Base-by-base conservation (phyloP, 768 basidiomycete genomes). In the Naganishia vaughanmartiniae region DNA sequence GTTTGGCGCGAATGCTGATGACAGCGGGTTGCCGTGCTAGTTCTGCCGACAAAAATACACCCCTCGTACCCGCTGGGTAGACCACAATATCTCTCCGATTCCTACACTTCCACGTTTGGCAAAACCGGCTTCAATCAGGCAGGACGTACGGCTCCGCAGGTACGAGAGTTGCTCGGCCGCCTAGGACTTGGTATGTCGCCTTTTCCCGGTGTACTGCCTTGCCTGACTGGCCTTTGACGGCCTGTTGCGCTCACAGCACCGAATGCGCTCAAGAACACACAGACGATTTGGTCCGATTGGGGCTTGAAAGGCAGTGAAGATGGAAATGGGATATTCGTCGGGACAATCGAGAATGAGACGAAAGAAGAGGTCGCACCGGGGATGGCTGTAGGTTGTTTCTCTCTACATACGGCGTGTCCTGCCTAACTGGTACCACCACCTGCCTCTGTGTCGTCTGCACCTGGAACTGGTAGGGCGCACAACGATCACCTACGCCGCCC, bases 331-430 rank as follows among this genome's bases (percentile, higher is more conserved):
- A 57, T 69, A 24, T 69, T 57, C 30, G 57, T 54, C 3, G 71
- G 71, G 11, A 51, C 60, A 14, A 28, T 72, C 26, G 71, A 72
- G 46, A 54, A 67, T 21, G 66, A 72, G 33, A 34, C 45, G n/a
- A 58, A 42, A 26, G 56, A 55, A 17, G 71, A 72, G 33, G 45
- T 72, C 4, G 66, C 71, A 12, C 66, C 66, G 1, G 65, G 65
- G 7, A 72, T 72, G 71, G 71, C 71, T n/a, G 71, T 72, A n/a
- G 63, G 71, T 58, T n/a, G 26, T 33, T n/a, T 48, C 26, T 21
- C 12, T 7, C 14, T 53, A 28, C 26, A 24, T 26, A 42, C 5
- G 12, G 36, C 36, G 36, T 36, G 12, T 12, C 5, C 12, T 12
- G 6, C 42, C 17, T 15, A 42, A 9, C 24, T n/a, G 24, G 17